A percentile compares a stretch with the other conserved stretches of the same genome.
phyloP scores from a whole-genome alignment of 2,329 filamentous ascomycete genomes.

The Penicillium vulpinum region DNA sequence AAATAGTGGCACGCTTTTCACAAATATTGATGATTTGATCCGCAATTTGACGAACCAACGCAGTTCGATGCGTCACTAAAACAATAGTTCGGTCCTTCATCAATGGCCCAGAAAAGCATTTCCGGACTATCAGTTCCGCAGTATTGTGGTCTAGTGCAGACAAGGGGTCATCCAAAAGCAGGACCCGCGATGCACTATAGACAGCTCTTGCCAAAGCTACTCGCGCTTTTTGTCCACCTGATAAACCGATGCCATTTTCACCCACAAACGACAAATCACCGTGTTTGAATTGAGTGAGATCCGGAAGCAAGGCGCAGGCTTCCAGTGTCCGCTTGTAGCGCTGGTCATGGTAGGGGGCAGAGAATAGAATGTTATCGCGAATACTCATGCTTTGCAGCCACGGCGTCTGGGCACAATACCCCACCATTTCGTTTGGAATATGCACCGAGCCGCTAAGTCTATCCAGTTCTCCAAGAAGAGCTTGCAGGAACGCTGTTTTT shows the following conservation, averaged over 20 bases:
- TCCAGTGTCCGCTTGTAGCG: conserved; percentile 69
- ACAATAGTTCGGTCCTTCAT: conserved; percentile 56
- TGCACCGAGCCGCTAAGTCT: conserved; percentile 52
- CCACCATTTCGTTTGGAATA: conserved; percentile 58
- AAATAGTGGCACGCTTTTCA: conserved; percentile 57
- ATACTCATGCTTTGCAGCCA: conserved; percentile 72
- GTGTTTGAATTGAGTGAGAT: conserved; percentile 63
- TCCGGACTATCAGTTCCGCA: conserved; percentile 60
- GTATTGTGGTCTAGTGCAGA: conserved; percentile 65
- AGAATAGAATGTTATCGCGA: conserved; percentile 67
- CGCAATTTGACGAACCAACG: conserved; percentile 72
- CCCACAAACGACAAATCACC: conserved; percentile 64
- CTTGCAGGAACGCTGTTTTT: conserved; percentile 63
- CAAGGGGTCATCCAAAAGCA: conserved; percentile 61
- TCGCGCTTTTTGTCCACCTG: conserved; percentile 61
- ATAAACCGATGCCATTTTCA: conserved; percentile 62
- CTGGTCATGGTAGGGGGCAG: conserved; percentile 65
- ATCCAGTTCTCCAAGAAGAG: conserved; percentile 61
- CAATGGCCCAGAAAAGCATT: conserved; percentile 57
- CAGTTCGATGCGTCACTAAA: conserved; percentile 65
- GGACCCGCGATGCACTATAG: conserved; percentile 56
- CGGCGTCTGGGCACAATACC: conserved; percentile 65
- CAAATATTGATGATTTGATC: conserved; percentile 71
- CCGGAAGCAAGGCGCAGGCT: conserved; percentile 61
- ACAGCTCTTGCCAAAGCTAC: conserved; percentile 62